phyloP scores from a whole-genome alignment of 768 basidiomycete species.

The Lepiota subincarnata region DNA sequence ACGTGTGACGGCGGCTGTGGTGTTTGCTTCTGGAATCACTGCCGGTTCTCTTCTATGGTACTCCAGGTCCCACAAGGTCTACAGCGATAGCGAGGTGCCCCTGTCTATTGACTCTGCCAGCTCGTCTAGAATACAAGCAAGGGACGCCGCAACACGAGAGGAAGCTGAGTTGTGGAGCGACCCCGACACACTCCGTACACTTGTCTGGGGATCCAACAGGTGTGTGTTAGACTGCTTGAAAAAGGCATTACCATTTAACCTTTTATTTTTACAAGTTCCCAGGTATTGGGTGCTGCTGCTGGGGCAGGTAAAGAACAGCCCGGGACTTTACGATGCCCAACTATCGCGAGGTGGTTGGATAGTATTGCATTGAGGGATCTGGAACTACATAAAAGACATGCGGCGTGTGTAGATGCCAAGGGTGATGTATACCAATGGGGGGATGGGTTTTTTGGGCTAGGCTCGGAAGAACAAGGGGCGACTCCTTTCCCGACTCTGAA shows the following conservation, averaged over 20 bases:
- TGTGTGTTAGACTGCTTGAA: constrained; percentile 25
- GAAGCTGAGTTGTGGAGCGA: constrained; percentile 14
- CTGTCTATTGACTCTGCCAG: constrained; percentile 11
- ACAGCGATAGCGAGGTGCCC: constrained; percentile 24
- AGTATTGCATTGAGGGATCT: constrained; percentile 72
- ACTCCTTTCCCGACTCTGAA: constrained; percentile 52
- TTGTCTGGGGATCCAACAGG: constrained; percentile 79
- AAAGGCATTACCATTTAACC: neutral
- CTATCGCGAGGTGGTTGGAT: constrained; percentile 53
- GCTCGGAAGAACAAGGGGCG: constrained; percentile 16
- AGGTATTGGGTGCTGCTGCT: constrained; percentile 48
- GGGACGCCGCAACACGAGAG: constrained; percentile 12
- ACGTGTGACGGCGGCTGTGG: constrained; percentile 15
- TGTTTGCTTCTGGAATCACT: constrained; percentile 26
- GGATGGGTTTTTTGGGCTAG: constrained; percentile 47
- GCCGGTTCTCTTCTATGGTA: constrained; percentile 38
- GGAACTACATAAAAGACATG: constrained; percentile 59
- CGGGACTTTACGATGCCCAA: constrained; percentile 46
- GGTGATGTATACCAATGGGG: constrained; percentile 90
- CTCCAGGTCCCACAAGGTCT: constrained; percentile 24
- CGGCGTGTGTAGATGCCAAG: constrained; percentile 71
- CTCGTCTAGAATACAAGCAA: constrained; percentile 11
- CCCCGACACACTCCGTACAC: constrained; percentile 35
- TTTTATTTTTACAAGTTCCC: neutral
- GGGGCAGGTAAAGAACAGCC: constrained; percentile 19